These are phyloP conservation scores for Psilocybe cyanescens DNA, from an alignment of 768 basidiomycete species.

Conservation along the genomic window DNA sequence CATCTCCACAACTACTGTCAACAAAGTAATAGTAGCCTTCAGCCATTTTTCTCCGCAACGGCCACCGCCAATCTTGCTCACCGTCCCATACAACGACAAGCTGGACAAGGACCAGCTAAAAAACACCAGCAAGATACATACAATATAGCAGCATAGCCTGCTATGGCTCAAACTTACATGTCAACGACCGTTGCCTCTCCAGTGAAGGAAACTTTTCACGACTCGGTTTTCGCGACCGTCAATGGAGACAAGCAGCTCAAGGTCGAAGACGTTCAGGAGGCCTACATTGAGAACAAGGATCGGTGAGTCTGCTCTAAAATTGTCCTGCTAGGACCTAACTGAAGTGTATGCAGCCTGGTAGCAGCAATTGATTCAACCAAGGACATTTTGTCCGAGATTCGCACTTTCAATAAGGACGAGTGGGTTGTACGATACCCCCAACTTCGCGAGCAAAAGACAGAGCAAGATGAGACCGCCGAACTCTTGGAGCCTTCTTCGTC, in stretches of 20 bases:
- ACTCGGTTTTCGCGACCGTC: constrained; percentile 31
- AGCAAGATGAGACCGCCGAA: constrained; percentile 24
- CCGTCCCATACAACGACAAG: constrained; percentile 22
- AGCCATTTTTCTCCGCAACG: constrained; percentile 14
- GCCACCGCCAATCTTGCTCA: constrained; percentile 12
- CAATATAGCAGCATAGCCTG: constrained; percentile 18
- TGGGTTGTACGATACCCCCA: constrained; percentile 93
- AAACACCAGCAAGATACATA: constrained; percentile 7
- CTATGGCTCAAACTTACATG: constrained; percentile 48
- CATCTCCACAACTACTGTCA: constrained; percentile 16
- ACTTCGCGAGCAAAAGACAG: constrained; percentile 51
- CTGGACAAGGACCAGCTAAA: constrained; percentile 13
- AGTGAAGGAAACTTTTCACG: constrained; percentile 33
- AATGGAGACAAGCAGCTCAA: constrained; percentile 50
- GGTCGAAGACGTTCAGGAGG: constrained; percentile 76
- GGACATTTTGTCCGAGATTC: constrained; percentile 68
- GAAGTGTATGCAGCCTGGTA: constrained; percentile 56
- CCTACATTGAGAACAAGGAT: constrained; percentile 76
- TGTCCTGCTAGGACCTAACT: not conserved
- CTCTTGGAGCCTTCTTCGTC: constrained; percentile 30
- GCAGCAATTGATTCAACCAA: constrained; percentile 77
- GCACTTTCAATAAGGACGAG: constrained; percentile 80
- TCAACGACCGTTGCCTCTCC: constrained; percentile 39
- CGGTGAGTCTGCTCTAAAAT: constrained; percentile 48
- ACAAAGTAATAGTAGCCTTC: constrained; percentile 17